Evolutionary conservation across 116 monocot genomes (phyloP).

Genomic region (Cymodocea nodosa): DNA sequence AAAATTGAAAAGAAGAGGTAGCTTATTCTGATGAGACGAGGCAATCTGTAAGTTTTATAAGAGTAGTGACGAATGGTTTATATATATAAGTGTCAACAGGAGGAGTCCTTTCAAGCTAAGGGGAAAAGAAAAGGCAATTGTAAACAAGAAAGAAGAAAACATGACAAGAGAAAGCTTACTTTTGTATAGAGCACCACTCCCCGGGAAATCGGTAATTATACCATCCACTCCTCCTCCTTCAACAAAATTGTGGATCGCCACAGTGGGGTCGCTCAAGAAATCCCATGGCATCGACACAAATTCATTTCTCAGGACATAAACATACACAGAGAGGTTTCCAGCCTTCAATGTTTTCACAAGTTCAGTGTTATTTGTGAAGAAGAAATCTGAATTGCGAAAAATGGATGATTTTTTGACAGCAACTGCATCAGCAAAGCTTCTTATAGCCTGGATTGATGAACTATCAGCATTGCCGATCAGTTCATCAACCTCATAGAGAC

Average conservation of each 20-base stretch:
- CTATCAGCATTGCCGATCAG: constrained; percentile 23
- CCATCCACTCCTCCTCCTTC: constrained; percentile 47
- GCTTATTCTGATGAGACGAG: background rate
- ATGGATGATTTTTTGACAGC: constrained; percentile 34
- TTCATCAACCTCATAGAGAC: constrained; percentile 59
- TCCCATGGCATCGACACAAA: constrained; percentile 49
- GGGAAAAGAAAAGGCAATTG: background rate
- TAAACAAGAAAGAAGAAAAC: background rate
- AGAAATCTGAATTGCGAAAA: constrained; percentile 15
- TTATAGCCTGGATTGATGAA: constrained; percentile 46
- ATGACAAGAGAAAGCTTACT: constrained; percentile 17
- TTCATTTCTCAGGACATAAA: constrained; percentile 49
- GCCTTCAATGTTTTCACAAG: constrained; percentile 37
- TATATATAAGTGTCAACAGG: too few species aligned
- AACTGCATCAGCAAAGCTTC: constrained; percentile 45
- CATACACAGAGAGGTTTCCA: constrained; percentile 42
- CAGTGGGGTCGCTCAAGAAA: constrained; percentile 42
- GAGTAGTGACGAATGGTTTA: too few species aligned
- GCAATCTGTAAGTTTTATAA: too few species aligned
- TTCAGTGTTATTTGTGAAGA: constrained; percentile 22
- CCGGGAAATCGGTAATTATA: constrained; percentile 66
- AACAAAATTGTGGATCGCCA: constrained; percentile 56
- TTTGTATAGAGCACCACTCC: constrained; percentile 36
- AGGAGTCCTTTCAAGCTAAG: too few species aligned
- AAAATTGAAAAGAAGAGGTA: too few species aligned